Percentiles rank a stretch among this genome's conserved stretches.
These are phyloP conservation scores for Trametes maxima DNA, from an alignment of 768 basidiomycete genomes.

Conservation along the genomic window DNA sequence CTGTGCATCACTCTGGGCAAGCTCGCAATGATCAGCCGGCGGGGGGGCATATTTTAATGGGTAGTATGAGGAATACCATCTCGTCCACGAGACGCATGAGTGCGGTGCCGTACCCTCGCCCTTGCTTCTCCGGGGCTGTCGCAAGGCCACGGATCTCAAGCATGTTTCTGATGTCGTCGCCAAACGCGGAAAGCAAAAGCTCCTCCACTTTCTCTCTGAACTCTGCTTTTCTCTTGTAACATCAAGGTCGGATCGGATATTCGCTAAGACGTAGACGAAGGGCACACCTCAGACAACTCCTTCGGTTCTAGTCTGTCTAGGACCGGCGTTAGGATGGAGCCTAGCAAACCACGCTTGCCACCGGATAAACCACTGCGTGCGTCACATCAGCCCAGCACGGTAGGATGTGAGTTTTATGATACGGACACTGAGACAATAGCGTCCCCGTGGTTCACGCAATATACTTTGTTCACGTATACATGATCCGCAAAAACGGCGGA, in stretches of 20 bases:
- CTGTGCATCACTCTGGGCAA: slow-evolving; percentile 20
- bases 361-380: not conserved
- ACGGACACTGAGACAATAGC: not conserved
- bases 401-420: too few relatives aligned
- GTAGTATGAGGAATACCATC: not conserved
- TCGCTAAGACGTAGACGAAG: not conserved
- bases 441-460: not conserved
- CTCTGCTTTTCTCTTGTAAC: not conserved
- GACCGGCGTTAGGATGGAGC: not conserved
- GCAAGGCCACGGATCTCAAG: not conserved
- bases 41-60: not conserved
- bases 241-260: not conserved
- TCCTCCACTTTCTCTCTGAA: not conserved
- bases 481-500: not conserved
- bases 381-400: not conserved
- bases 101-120: not conserved
- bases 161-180: not conserved
- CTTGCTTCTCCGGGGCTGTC: slow-evolving; percentile 6
- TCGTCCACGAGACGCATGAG: not conserved
- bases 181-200: not conserved
- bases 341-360: not conserved
- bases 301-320: not conserved
- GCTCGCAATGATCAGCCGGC: not conserved
- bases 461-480: not conserved
- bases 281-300: not conserved